Evolutionary conservation across 2,329 filamentous ascomycete species (phyloP), one percentile per base, ranked within the genome.

Genomic region (Phialocephala sp.): DNA sequence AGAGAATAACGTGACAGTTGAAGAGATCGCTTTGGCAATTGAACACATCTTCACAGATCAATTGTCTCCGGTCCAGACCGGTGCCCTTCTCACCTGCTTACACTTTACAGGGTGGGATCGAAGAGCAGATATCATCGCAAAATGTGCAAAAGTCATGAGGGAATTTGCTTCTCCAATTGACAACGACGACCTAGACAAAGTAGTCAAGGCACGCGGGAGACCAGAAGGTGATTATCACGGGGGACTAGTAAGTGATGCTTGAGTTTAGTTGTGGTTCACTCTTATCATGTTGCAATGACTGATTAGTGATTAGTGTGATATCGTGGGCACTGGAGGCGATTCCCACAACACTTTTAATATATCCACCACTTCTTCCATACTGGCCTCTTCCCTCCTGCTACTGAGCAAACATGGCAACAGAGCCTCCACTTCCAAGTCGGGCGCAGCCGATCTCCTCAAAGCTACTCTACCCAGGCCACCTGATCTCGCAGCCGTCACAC

Each of bases 271-370:
- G 14, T 2, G 2, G 8, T 24, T 27, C 2, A 8, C 24, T 35
- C 12, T 18, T 32, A 12, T 54, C 18, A 32, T 27, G 11, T 27
- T 24, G 37, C 24, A 32, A 62, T 58, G 68, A 55, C 66, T 69
- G 32, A 72, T 37, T 15, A 27, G 27, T 59, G 54, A 11, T 14
- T 62, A 88, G 82, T 89, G 94, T 77, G 95, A 99, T 78, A 98
- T 99, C 77, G 95, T 99, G 65, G 95, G 95, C 72, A 99, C 95
- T 8, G 95, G 95, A 71, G 95, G 95, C 75, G 95, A 99, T 81
- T 90, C 91, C 22, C 94, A 98, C 84, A 93, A 97, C 79, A 99
- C 95, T 39, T 99, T 97, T 87, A 99, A 99, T 79, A 94, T 99
- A 77, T 95, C 91, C 72, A 99, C 95, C 4, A 97, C 95, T 8